These are phyloP conservation scores for Podospora conica DNA, from an alignment of 495 filamentous ascomycete genomes.

Conservation along the genomic window DNA sequence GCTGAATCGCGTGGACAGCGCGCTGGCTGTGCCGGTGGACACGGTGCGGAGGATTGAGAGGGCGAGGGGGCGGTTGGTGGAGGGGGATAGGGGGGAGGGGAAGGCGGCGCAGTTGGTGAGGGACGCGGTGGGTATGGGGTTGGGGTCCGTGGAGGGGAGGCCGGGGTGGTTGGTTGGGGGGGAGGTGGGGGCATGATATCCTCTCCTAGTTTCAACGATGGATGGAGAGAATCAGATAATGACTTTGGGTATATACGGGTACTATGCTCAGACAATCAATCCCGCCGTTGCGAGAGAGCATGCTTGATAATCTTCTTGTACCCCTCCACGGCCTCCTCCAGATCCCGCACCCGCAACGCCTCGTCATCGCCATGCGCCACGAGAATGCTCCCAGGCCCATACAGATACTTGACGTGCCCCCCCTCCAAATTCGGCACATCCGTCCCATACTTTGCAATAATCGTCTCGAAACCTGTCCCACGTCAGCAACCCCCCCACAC, in stretches of 20 bases:
- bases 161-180: constrained; percentile 15
- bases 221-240: not conserved
- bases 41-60: constrained; percentile 40
- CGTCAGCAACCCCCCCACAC: not conserved
- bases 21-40: constrained; percentile 56
- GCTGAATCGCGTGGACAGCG: constrained; percentile 58
- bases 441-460: constrained; percentile 85
- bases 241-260: not conserved
- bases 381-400: constrained; percentile 81
- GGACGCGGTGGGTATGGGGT: constrained; percentile 23
- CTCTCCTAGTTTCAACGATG: not conserved
- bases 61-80: constrained; percentile 31
- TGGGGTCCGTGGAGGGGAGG: constrained; percentile 9
- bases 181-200: not conserved
- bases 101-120: constrained; percentile 6
- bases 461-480: constrained; percentile 59
- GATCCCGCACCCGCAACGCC: constrained; percentile 60
- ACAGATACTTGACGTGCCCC: constrained; percentile 75
- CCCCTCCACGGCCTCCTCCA: constrained; percentile 62
- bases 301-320: constrained; percentile 66
- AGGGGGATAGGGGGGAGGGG: constrained; percentile 11
- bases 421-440: constrained; percentile 74
- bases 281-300: constrained; percentile 33
- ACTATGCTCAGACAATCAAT: not conserved
- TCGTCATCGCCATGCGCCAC: constrained; percentile 87